Base-by-base conservation (phyloP, 2,329 filamentous ascomycete species). In the Monilinia fructigena region DNA sequence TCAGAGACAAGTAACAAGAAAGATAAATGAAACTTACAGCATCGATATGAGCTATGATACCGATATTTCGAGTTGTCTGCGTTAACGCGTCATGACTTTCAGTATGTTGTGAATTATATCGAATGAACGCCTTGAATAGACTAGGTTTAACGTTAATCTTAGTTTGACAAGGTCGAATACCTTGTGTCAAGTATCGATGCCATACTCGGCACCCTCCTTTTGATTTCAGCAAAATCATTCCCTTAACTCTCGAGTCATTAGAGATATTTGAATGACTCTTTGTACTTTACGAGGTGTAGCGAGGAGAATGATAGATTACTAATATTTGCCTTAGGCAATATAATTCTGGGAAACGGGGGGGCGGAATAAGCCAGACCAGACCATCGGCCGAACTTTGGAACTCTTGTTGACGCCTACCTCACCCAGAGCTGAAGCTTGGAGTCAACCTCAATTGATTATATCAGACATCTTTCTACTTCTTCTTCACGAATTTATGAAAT, bases 11-110 rank as follows among this genome's bases (percentile, higher is more conserved):
- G n/a, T 56, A n/a, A 23, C 53, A 45, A n/a, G 20, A 42, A 8
- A 48, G 26, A 54, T 12, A 35, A 40, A 16, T 38, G 14, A 53
- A 52, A 78, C 82, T 72, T 76, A 86, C 84, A 66, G 95, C 95
- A 87, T 98, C 95, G 71, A 99, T 97, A 78, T 99, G 95, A 68
- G 95, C 95, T 77, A 99, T 97, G 72, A 99, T 98, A 69, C 95
- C 95, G 76, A 99, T 97, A 76, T 99, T 99, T 72, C 94, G 85
- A 62, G 93, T 95, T 73, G 86, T 86, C 50, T 85, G 68, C 55
- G 73, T 67, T 54, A 56, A 65, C 2, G 69, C 68, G 59, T 74
- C 71, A 67, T 72, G 68, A 55, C 69, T 59, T 45, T 65, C 63
- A 28, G 68, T 68, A 18, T 58, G 60, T 12, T 67, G 65, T 52